A percentile compares a stretch with the other conserved stretches of the same genome.
Evolutionary conservation across 1,284 basidiomycete species (phyloP).

Genomic region (Calocybe gambosa): DNA sequence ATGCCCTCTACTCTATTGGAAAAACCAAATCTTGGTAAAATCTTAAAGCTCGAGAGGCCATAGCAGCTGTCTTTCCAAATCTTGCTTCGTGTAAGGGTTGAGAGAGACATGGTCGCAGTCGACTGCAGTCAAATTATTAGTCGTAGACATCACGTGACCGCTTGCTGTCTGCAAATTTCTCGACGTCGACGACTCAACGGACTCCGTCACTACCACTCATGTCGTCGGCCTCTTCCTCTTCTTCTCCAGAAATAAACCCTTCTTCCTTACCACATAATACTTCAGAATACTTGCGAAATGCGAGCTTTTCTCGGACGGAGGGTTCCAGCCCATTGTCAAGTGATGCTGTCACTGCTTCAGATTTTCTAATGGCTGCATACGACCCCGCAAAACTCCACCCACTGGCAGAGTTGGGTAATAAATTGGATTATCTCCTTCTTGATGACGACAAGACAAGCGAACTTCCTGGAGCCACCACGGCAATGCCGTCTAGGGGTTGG

Average conservation of each 20-base stretch:
- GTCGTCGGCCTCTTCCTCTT: slow-evolving; percentile 22
- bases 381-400: slow-evolving; percentile 90
- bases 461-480: slow-evolving; percentile 79
- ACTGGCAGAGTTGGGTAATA: slow-evolving; percentile 80
- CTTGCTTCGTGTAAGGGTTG: slow-evolving; percentile 16
- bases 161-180: background rate
- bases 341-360: slow-evolving; percentile 69
- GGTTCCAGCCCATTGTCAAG: slow-evolving; percentile 34
- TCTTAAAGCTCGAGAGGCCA: background rate
- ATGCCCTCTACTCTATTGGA: slow-evolving; percentile 15
- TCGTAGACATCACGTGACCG: slow-evolving; percentile 14
- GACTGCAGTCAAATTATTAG: no score
- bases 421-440: slow-evolving; percentile 87
- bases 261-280: slow-evolving; percentile 42
- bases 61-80: slow-evolving; percentile 9
- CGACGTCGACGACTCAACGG: background rate
- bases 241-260: slow-evolving; percentile 23
- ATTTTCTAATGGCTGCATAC: slow-evolving; percentile 78
- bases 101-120: slow-evolving; percentile 18
- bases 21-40: slow-evolving; percentile 9
- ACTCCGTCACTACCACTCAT: slow-evolving; percentile 19
- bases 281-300: slow-evolving; percentile 45
- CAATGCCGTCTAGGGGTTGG: slow-evolving; percentile 93
- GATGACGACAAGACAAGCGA: slow-evolving; percentile 92
- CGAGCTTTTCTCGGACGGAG: slow-evolving; percentile 47